Evolutionary conservation across 1,139 yeast species (phyloP), one percentile per base, ranked within the genome.

Genomic region (Geotrichum carabidarum): DNA sequence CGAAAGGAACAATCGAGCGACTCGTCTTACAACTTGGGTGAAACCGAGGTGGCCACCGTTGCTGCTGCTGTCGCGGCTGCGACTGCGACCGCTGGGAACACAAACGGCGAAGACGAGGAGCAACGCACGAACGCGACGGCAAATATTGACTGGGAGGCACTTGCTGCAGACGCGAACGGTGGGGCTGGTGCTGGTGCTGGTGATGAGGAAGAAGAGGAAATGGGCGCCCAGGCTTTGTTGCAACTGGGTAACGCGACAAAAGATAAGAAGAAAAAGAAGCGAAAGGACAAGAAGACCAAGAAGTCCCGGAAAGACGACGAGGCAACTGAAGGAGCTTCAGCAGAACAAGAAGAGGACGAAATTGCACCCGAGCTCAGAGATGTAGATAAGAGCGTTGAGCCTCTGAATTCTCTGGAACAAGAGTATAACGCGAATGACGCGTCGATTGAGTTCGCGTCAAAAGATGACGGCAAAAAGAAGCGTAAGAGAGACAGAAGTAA

Each of bases 181-280:
- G 17, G 22, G 22, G 36, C 42, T 14, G 54, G 50, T 31, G 52
- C 42, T 14, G 54, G 50, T 31, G 52, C 44, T 8, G 54, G 54
- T 27, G 52, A 48, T 17, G 51, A 17, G 30, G 40, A 40, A 35
- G 67, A 61, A 48, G 64, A 58, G 47, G 55, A 53, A 15, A 37
- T 50, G 8, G 58, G 58, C 12, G 71, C 68, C 8, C 66, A 66
- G 55, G 72, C 70, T 5, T 60, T 67, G 15, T 56, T 68, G 35
- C 68, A 59, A 22, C 55, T 68, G 47, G 66, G 66, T 47, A 65
- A 62, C 38, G 58, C 47, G 41, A 48, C 48, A 18, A 57, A 53
- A 42, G 59, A 57, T 53, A 54, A 51, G 38, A 48, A 51, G 34
- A 58, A 55, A 36, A 55, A 63, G 53, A 60, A 57, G 54, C 60